Evolutionary conservation across 176 grass and related monocot genomes (phyloP).

Genomic region (Rhynchospora pubera): DNA sequence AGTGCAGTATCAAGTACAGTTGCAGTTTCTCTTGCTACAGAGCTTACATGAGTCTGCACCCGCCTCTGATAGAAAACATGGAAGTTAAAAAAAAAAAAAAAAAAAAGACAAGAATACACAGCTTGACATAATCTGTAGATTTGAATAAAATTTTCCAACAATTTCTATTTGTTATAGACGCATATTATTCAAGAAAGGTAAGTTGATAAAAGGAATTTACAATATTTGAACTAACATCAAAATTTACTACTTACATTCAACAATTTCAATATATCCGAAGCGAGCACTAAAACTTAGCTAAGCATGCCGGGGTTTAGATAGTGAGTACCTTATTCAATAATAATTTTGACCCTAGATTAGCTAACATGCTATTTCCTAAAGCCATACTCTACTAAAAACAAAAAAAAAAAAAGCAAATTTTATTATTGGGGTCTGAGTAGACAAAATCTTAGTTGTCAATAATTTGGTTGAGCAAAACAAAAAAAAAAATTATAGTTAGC

Average conservation of each 20-base stretch:
- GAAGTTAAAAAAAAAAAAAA: too few relatives aligned
- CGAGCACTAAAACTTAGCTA: neutral
- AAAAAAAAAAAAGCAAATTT: neutral
- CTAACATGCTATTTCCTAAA: neutral
- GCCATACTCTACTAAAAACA: neutral
- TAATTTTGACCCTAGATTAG: neutral
- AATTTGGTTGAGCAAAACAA: neutral
- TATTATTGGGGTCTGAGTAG: neutral
- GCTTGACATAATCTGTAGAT: neutral
- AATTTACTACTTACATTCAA: neutral
- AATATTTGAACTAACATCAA: neutral
- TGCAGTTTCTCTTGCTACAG: conserved; percentile 88
- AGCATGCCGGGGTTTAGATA: neutral
- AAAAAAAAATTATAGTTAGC: neutral
- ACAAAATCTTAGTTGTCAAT: neutral
- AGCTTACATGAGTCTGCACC: conserved; percentile 56
- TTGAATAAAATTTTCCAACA: neutral
- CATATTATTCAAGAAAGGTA: neutral
- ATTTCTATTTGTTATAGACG: neutral
- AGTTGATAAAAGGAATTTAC: neutral
- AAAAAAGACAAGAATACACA: neutral
- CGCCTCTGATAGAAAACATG: conserved; percentile 47
- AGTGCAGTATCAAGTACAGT: conserved; percentile 85
- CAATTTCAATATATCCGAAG: neutral
- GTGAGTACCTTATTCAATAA: neutral